Evolutionary conservation across 2,329 filamentous ascomycete species (phyloP).

Genomic region (Scedosporium aurantiacum): DNA sequence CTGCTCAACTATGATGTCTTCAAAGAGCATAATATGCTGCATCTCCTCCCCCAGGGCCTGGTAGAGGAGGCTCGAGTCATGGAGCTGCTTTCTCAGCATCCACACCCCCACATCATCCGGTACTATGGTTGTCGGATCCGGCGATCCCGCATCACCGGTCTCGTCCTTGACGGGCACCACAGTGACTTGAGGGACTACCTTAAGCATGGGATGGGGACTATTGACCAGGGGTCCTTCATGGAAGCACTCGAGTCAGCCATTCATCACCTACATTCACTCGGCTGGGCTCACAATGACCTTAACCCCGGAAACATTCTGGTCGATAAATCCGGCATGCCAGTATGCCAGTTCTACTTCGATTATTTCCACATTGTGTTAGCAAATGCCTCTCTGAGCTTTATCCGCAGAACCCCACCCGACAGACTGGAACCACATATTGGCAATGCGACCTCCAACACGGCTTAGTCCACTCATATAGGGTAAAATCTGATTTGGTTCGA

Average conservation of each 20-base stretch:
- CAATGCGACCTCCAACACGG: too few relatives aligned
- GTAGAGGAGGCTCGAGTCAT: neutral
- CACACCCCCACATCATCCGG: neutral
- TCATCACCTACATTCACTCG: constrained; percentile 11
- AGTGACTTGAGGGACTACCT: neutral
- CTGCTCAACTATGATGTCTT: neutral
- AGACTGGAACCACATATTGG: too few relatives aligned
- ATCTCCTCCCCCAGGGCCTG: neutral
- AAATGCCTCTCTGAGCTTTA: too few relatives aligned
- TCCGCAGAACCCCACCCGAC: too few relatives aligned
- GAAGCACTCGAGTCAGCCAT: constrained; percentile 8
- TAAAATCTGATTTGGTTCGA: too few relatives aligned
- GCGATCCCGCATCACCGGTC: neutral
- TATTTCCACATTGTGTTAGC: too few relatives aligned
- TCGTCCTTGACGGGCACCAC: neutral
- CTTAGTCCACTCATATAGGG: too few relatives aligned
- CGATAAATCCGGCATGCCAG: constrained; percentile 8
- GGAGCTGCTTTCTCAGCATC: neutral
- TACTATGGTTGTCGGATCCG: neutral
- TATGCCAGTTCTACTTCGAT: too few relatives aligned
- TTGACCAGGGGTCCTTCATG: neutral
- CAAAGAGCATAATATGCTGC: neutral
- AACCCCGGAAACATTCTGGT: constrained; percentile 14
- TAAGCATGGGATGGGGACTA: neutral
- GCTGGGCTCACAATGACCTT: constrained; percentile 13